phyloP scores from a whole-genome alignment of 2,329 filamentous ascomycete genomes.

The Trichophyton equinum region DNA sequence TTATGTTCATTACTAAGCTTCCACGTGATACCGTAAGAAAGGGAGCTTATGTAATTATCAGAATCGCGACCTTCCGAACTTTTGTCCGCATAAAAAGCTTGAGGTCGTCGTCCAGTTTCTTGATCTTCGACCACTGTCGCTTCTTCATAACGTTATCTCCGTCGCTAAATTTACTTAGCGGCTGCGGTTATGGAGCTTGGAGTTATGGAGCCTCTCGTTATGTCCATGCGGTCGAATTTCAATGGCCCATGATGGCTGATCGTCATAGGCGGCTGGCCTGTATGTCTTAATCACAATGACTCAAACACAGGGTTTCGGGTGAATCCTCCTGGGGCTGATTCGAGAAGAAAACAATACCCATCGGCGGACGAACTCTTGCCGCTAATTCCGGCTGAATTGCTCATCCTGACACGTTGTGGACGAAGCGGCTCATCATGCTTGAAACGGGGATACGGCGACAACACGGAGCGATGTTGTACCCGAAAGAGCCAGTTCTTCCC shows the following conservation, averaged over 20 bases:
- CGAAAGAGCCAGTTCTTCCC: background rate
- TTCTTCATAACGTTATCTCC: background rate
- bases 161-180: background rate
- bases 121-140: background rate
- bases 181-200: background rate
- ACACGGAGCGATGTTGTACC: background rate
- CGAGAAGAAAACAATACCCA: background rate
- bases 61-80: background rate
- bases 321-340: background rate
- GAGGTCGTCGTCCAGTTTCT: too few relatives aligned
- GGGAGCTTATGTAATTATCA: background rate
- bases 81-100: background rate
- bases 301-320: background rate
- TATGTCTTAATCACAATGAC: background rate
- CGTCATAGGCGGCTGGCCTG: background rate
- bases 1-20: too few relatives aligned
- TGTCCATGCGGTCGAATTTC: background rate
- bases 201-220: background rate
- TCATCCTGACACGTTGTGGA: background rate
- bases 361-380: background rate
- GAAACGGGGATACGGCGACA: background rate
- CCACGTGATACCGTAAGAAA: too few relatives aligned
- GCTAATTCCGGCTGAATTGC: background rate
- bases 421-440: background rate
- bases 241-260: background rate